phyloP scores from a whole-genome alignment of 2,329 filamentous ascomycete genomes.

The Fusarium sp. region DNA sequence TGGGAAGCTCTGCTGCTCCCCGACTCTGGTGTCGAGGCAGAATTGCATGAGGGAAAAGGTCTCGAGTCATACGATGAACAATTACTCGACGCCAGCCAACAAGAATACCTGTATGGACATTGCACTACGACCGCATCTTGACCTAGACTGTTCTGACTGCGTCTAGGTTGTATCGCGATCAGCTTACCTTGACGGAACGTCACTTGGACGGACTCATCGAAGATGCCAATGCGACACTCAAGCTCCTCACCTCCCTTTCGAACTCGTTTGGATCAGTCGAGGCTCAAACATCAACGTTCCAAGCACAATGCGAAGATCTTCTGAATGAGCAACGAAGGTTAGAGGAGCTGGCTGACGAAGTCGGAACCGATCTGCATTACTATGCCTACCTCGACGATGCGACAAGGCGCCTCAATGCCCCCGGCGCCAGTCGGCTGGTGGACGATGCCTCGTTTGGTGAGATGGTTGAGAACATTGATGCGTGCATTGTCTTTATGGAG shows the following conservation, averaged over 20 bases:
- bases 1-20: slow-evolving; percentile 61
- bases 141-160: slow-evolving; percentile 43
- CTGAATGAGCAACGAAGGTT: slow-evolving; percentile 82
- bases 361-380: slow-evolving; percentile 90
- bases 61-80: slow-evolving; percentile 62
- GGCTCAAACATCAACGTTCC: slow-evolving; percentile 89
- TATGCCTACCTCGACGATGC: slow-evolving; percentile 94
- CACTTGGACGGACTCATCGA: slow-evolving; percentile 81
- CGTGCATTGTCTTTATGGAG: slow-evolving; percentile 92
- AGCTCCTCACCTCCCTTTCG: slow-evolving; percentile 78
- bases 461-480: slow-evolving; percentile 85
- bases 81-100: slow-evolving; percentile 81
- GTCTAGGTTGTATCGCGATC: slow-evolving; percentile 75
- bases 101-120: slow-evolving; percentile 75
- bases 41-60: slow-evolving; percentile 38
- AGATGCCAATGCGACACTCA: slow-evolving; percentile 78
- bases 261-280: slow-evolving; percentile 89
- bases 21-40: slow-evolving; percentile 22
- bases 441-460: slow-evolving; percentile 85
- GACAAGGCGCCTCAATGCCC: slow-evolving; percentile 87
- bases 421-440: slow-evolving; percentile 85
- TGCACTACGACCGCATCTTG: neutral
- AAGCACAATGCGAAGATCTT: slow-evolving; percentile 88
- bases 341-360: slow-evolving; percentile 78
- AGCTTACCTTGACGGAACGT: slow-evolving; percentile 78